These are phyloP conservation scores for Cystofilobasidium macerans DNA, from an alignment of 768 basidiomycete species.

Conservation along the genomic window DNA sequence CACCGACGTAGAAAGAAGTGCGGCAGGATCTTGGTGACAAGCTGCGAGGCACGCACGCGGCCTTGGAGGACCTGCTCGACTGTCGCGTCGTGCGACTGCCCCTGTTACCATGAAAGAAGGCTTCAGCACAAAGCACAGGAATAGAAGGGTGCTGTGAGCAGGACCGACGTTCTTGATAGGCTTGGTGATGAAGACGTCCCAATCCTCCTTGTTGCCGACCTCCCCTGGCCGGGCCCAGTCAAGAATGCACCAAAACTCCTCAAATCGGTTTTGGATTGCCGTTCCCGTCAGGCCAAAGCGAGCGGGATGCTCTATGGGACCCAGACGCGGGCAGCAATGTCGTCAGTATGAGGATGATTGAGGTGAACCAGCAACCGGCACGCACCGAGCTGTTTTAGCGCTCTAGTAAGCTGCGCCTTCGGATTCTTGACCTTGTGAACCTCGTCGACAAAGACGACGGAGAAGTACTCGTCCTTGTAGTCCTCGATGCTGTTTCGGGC, in stretches of 20 bases:
- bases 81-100: constrained; percentile 34
- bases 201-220: constrained; percentile 62
- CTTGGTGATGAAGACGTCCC: constrained; percentile 55
- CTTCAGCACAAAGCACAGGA: background rate
- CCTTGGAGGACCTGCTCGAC: constrained; percentile 30
- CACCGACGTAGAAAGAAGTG: constrained; percentile 66
- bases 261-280: constrained; percentile 77
- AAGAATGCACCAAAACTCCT: constrained; percentile 82
- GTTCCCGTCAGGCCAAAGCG: constrained; percentile 81
- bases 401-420: background rate
- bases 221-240: constrained; percentile 78
- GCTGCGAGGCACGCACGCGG: constrained; percentile 43
- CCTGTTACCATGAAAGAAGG: constrained; percentile 10
- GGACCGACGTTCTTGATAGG: constrained; percentile 32
- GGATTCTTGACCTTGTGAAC: constrained; percentile 82
- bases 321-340: background rate
- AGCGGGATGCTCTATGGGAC: constrained; percentile 43
- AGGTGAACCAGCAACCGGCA: background rate
- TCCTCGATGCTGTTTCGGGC: constrained; percentile 59
- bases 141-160: background rate
- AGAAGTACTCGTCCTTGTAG: constrained; percentile 50
- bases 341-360: background rate
- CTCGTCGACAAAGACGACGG: constrained; percentile 60
- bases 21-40: constrained; percentile 63
- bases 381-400: constrained; percentile 3